Base-by-base conservation (phyloP, 208 protist species). In the Leishmania amazonensis region DNA sequence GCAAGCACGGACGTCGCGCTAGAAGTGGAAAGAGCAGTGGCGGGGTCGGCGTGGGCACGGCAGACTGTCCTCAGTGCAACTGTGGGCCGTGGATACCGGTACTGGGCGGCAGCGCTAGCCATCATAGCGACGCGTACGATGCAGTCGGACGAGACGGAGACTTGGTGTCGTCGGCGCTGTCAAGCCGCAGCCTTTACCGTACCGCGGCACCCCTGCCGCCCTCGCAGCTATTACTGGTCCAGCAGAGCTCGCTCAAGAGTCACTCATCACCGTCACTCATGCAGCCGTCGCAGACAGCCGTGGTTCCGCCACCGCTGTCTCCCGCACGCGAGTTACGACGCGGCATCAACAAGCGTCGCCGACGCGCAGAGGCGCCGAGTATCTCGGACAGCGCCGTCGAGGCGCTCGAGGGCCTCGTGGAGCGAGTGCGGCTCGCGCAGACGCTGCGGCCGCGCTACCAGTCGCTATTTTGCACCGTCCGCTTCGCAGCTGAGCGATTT, bases 391-490 rank as follows among this genome's bases (percentile, higher is more conserved):
- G 54, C 57, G 74, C 78, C 45, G 67, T 79, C 24, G 73, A 35
- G 19, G 62, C 65, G 35, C 79, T 84, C 1, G 78, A 86, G n/a
- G 40, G 58, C 24, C 64, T 88, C 9, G 75, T 88, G 62, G 85
- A 85, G 74, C 81, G 81, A 2, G 80, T 85, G 28, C 79, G 85
- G 57, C 79, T 85, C 53, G 73, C 83, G 8, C 81, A 83, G 79
- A 73, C 81, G 76, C 75, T 88, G 35, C 81, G 81, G 75, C 85
- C 85, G 9, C 53, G 76, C 4, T 88, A 88, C 71, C 60, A 35
- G 49, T 74, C 85, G 2, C 76, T 88, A 38, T 67, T 80, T 21
- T 74, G 67, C 58, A 76, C 75, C 64, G 68, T 72, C 35, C 71
- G 81, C 76, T 83, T 85, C 45, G 28, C 57, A 8, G 85, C 85